Conservation (phyloP, 78 protist species). For the Bodo saltans region DNA sequence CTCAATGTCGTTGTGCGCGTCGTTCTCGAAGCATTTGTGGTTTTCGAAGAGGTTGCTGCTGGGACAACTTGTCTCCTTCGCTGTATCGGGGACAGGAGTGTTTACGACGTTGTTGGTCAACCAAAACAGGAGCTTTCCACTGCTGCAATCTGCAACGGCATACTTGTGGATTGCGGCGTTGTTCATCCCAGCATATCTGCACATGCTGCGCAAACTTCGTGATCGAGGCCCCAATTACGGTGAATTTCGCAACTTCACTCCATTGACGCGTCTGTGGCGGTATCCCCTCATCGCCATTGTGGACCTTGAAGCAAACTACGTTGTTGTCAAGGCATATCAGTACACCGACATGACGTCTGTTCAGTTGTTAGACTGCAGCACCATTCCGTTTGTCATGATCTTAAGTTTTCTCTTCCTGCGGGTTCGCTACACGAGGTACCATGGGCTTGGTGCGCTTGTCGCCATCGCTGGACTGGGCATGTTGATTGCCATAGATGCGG, state of each 20-base stretch:
- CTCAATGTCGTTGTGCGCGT: too few relatives aligned
- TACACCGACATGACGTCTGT: conserved; percentile 27
- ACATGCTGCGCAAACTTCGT: background rate
- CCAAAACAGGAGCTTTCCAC: background rate
- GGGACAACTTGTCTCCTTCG: background rate
- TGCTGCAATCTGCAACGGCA: background rate
- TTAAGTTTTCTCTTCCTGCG: background rate
- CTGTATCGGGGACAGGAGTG: background rate
- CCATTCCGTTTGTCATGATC: conserved; percentile 21
- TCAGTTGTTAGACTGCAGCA: conserved; percentile 13
- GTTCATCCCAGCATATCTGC: background rate
- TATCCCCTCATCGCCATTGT: background rate
- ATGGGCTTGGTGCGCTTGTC: background rate
- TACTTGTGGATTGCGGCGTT: background rate
- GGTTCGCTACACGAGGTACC: background rate
- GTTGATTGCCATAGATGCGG: background rate
- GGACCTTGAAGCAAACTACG: conserved; percentile 33
- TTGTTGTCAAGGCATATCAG: conserved; percentile 28
- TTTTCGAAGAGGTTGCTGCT: too few relatives aligned
- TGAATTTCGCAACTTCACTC: background rate
- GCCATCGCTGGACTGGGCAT: background rate
- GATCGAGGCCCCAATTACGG: background rate
- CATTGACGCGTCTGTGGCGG: conserved; percentile 3
- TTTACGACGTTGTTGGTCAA: background rate
- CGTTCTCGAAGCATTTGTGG: too few relatives aligned